These are phyloP conservation scores for Trypanosoma melophagium DNA, from an alignment of 208 protist species.

Conservation along the genomic window DNA sequence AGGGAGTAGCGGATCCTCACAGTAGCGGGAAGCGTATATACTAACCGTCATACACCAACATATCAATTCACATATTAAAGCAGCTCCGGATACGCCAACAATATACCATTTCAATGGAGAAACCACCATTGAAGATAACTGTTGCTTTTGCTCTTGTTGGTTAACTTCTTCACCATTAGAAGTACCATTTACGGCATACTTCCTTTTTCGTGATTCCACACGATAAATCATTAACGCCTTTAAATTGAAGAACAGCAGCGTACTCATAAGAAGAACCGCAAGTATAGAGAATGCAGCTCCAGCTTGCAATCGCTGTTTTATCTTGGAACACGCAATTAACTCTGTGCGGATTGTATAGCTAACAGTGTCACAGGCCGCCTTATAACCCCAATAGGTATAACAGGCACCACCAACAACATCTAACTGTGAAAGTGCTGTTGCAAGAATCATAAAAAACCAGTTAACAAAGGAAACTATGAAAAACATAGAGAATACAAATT, in stretches of 20 bases:
- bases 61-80: conserved; percentile 58
- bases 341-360: conserved; percentile 63
- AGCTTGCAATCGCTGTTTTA: conserved; percentile 36
- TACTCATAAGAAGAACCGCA: conserved; percentile 45
- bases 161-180: conserved; percentile 1
- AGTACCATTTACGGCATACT: not conserved
- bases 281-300: conserved; percentile 80
- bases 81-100: conserved; percentile 26
- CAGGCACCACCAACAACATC: conserved; percentile 62
- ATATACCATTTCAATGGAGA: conserved; percentile 38
- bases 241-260: conserved; percentile 18
- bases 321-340: conserved; percentile 28
- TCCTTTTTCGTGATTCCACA: not conserved
- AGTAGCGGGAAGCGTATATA: conserved; percentile 35
- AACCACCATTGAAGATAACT: not conserved
- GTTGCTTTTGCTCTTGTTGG: not conserved
- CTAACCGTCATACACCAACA: conserved; percentile 52
- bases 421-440: conserved; percentile 66
- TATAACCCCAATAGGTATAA: conserved; percentile 86
- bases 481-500: conserved; percentile 47
- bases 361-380: conserved; percentile 53
- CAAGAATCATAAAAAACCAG: conserved; percentile 63
- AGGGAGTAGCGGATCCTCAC: conserved; percentile 27
- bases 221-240: conserved; percentile 22
- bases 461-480: conserved; percentile 40